Percentiles rank a stretch among this genome's conserved stretches.
phyloP scores from a whole-genome alignment of 2,329 filamentous ascomycete species.

The Aureobasidium sp. region DNA sequence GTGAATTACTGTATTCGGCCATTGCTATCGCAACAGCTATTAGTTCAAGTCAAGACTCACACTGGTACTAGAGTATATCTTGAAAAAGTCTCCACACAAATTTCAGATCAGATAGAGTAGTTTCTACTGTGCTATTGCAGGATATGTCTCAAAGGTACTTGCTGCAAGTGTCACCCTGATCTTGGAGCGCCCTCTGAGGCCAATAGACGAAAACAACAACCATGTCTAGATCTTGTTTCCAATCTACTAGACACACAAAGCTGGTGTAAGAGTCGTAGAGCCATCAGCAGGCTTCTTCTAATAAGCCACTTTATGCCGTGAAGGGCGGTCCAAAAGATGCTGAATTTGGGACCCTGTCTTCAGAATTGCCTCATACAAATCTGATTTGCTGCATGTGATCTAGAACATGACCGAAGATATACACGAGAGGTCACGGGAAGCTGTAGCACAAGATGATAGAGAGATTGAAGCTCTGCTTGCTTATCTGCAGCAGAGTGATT shows the following conservation, averaged over 20 bases:
- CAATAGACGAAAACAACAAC: not conserved
- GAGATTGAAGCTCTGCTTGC: too few relatives aligned
- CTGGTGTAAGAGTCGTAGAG: fast-evolving
- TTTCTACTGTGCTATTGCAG: not conserved
- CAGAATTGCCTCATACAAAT: not conserved
- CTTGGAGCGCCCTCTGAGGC: not conserved
- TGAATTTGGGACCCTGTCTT: not conserved
- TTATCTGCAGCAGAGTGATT: too few relatives aligned
- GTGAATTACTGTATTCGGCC: not conserved
- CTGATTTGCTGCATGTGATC: not conserved
- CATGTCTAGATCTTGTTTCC: not conserved
- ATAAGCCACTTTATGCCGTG: too few relatives aligned
- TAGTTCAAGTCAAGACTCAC: too few relatives aligned
- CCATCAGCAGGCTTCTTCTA: fast-evolving
- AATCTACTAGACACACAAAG: too few relatives aligned
- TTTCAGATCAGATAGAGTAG: too few relatives aligned
- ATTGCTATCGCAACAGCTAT: not conserved
- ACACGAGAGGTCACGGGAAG: too few relatives aligned
- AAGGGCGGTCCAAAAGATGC: too few relatives aligned
- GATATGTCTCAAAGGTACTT: not conserved
- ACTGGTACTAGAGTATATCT: too few relatives aligned
- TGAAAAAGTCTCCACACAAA: too few relatives aligned
- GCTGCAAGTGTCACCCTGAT: not conserved
- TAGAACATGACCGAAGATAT: too few relatives aligned
- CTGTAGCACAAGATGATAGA: too few relatives aligned